Conservation (phyloP, 768 basidiomycete species). For the Agaricus blazei region DNA sequence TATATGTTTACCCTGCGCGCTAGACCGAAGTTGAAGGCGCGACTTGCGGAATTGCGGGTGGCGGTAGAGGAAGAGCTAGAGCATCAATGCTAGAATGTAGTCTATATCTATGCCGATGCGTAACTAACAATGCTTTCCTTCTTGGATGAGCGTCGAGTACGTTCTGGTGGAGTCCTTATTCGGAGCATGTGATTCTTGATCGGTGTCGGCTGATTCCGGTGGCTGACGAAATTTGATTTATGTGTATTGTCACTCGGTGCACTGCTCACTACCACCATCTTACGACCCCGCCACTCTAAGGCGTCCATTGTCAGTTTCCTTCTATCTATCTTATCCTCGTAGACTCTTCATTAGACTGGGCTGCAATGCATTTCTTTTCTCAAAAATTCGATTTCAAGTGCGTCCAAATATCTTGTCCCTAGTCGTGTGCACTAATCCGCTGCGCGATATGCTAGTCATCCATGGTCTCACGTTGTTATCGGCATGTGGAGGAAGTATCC, state of each 20-base stretch:
- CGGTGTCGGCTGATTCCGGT: slow-evolving; percentile 5
- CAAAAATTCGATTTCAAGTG: slow-evolving; percentile 83
- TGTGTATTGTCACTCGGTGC: slow-evolving; percentile 1
- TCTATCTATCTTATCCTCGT: slow-evolving; percentile 5
- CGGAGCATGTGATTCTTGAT: slow-evolving; percentile 4
- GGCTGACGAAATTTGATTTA: slow-evolving; percentile 1
- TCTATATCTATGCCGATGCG: no score
- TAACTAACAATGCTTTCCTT: background rate
- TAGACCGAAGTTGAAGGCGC: slow-evolving; percentile 78
- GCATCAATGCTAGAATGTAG: background rate
- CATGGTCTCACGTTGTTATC: slow-evolving; percentile 87
- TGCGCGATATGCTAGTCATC: slow-evolving; percentile 48
- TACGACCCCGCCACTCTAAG: background rate
- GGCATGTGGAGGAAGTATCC: slow-evolving; percentile 97
- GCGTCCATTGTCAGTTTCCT: slow-evolving; percentile 1
- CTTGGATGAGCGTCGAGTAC: background rate
- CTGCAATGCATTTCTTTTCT: slow-evolving; percentile 81
- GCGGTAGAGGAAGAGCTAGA: slow-evolving; percentile 17
- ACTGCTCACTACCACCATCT: background rate
- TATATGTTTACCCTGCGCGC: slow-evolving; percentile 5
- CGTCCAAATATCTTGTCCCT: slow-evolving; percentile 25
- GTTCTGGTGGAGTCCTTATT: background rate
- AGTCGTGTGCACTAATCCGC: slow-evolving; percentile 14
- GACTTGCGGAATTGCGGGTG: slow-evolving; percentile 61
- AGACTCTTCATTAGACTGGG: background rate